phyloP scores from a whole-genome alignment of 768 basidiomycete species.

The Pilatotrama ljubarskyi region DNA sequence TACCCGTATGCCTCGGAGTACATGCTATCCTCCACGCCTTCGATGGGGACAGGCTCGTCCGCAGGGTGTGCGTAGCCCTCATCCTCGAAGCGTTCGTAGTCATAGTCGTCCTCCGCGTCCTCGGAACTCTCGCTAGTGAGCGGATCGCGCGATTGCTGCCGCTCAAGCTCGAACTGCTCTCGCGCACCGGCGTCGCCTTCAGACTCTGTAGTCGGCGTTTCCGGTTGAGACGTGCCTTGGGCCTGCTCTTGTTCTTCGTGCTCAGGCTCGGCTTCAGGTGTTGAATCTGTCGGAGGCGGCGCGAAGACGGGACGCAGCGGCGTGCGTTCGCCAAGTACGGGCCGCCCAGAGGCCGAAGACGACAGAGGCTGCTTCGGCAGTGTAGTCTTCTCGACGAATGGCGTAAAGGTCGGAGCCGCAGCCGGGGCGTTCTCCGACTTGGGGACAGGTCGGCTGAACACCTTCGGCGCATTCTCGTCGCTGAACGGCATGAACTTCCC shows the following conservation, averaged over 20 bases:
- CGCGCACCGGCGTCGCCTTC: slow-evolving; percentile 3
- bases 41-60: neutral
- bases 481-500: slow-evolving; percentile 39
- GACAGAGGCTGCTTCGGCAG: slow-evolving; percentile 1
- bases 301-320: slow-evolving; percentile 25
- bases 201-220: slow-evolving; percentile 17
- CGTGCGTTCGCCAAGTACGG: slow-evolving; percentile 21
- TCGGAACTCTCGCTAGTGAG: slow-evolving; percentile 20
- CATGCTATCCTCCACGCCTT: slow-evolving; percentile 16
- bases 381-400: slow-evolving; percentile 35
- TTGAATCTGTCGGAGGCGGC: slow-evolving; percentile 23
- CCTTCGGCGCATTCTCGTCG: slow-evolving; percentile 48
- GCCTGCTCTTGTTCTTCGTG: slow-evolving; percentile 17
- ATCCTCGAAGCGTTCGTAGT: slow-evolving; percentile 4
- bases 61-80: neutral
- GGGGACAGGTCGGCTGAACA: slow-evolving; percentile 68
- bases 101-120: slow-evolving; percentile 28
- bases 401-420: slow-evolving; percentile 35
- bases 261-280: slow-evolving; percentile 25
- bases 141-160: slow-evolving; percentile 5
- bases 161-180: slow-evolving; percentile 12
- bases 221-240: neutral
- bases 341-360: neutral
- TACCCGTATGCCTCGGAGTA: slow-evolving; percentile 3
- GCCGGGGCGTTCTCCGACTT: slow-evolving; percentile 38